Conservation (phyloP, 352 stramenopile genomes). For the Phytophthora lateralis region DNA sequence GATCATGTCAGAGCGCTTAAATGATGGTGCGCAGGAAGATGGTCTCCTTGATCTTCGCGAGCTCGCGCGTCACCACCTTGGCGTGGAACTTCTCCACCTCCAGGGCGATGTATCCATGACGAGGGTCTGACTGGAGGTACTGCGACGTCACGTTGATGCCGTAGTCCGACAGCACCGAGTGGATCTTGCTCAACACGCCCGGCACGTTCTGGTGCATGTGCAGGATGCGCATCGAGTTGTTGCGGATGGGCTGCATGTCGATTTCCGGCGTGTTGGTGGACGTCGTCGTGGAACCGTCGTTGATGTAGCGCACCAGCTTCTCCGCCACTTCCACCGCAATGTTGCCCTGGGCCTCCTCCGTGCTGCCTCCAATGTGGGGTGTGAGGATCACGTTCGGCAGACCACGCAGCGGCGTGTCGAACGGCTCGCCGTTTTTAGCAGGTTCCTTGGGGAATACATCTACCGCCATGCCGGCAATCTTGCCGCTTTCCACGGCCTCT, state of each 20-base stretch:
- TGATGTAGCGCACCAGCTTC: constrained; percentile 85
- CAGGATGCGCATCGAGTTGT: constrained; percentile 84
- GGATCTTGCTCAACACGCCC: constrained; percentile 87
- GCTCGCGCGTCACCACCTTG: constrained; percentile 79
- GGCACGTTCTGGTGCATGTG: constrained; percentile 89
- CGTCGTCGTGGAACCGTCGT: constrained; percentile 80
- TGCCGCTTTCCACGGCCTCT: constrained; percentile 86
- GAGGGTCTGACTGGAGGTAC: constrained; percentile 83
- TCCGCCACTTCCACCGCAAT: constrained; percentile 83
- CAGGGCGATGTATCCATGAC: constrained; percentile 83
- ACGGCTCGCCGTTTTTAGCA: constrained; percentile 79
- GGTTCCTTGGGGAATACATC: constrained; percentile 93
- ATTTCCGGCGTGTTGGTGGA: constrained; percentile 84
- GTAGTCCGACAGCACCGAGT: constrained; percentile 83
- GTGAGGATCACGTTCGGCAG: constrained; percentile 95
- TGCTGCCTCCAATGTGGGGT: constrained; percentile 96
- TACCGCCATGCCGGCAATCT: constrained; percentile 83
- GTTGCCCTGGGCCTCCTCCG: constrained; percentile 95
- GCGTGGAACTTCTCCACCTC: constrained; percentile 85
- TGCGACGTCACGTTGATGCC: constrained; percentile 88
- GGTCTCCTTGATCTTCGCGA: constrained; percentile 87
- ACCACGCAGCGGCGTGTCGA: constrained; percentile 87
- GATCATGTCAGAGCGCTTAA: constrained; percentile 42
- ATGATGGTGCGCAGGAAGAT: constrained; percentile 83
- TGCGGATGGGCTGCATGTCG: constrained; percentile 74